Percentiles rank a stretch among this genome's conserved stretches.
Conservation (phyloP, 371 early-diverging fungal species). For the Fennellomyces sp. region DNA sequence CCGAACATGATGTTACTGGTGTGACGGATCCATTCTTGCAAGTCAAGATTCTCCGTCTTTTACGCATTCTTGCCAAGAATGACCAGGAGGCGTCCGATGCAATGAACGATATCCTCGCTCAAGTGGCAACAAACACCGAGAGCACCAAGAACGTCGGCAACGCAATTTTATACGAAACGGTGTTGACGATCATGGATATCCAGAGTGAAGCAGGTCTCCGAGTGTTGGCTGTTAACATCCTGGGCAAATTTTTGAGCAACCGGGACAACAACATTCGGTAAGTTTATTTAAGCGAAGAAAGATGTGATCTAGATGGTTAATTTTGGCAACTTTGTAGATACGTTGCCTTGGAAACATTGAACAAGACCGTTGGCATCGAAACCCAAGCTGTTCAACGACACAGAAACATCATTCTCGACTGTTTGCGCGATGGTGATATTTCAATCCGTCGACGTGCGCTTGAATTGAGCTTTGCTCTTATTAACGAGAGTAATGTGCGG, state of each 20-base stretch:
- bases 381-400: conserved; percentile 96
- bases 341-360: conserved; percentile 93
- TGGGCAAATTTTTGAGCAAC: conserved; percentile 94
- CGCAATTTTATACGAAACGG: conserved; percentile 95
- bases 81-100: conserved; percentile 89
- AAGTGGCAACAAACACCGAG: conserved; percentile 96
- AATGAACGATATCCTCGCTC: conserved; percentile 96
- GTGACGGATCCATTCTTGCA: conserved; percentile 97
- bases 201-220: conserved; percentile 91
- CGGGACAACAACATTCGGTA: conserved; percentile 96
- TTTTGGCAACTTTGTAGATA: conserved; percentile 67
- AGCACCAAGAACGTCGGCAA: conserved; percentile 95
- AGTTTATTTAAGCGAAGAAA: background rate
- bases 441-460: conserved; percentile 96
- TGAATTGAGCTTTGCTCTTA: conserved; percentile 94
- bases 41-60: conserved; percentile 89
- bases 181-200: conserved; percentile 94
- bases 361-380: conserved; percentile 87
- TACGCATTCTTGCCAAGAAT: conserved; percentile 87
- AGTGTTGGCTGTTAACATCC: conserved; percentile 94
- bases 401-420: conserved; percentile 93
- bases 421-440: conserved; percentile 93
- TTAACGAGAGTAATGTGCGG: conserved; percentile 92
- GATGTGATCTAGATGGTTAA: background rate
- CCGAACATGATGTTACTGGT: conserved; percentile 96